Conservation (phyloP, 2,329 filamentous ascomycete genomes). For the Esteya vermicola region DNA sequence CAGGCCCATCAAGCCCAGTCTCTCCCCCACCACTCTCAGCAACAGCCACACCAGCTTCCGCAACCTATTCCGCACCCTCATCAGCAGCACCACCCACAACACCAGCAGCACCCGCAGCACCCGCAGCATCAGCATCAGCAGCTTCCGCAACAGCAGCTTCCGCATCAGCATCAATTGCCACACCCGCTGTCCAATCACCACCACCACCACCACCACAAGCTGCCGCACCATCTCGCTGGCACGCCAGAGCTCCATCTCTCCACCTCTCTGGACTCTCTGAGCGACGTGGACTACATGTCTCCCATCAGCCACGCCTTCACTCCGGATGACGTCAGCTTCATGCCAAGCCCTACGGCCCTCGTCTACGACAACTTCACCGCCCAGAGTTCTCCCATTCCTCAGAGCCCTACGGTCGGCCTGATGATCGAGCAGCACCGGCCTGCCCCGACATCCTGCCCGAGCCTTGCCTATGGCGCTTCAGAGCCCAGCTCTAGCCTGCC, state of each 20-base stretch:
- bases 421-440: conserved; percentile 37
- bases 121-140: conserved; percentile 3
- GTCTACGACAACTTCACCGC: conserved; percentile 39
- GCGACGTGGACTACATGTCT: conserved; percentile 47
- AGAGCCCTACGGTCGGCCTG: conserved; percentile 39
- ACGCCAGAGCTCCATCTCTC: conserved; percentile 31
- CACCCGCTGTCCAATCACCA: background rate
- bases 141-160: conserved; percentile 1
- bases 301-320: conserved; percentile 38
- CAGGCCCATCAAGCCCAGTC: too few relatives aligned
- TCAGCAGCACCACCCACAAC: conserved; percentile 1
- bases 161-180: background rate
- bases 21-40: too few relatives aligned
- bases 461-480: conserved; percentile 44
- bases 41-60: conserved; percentile 2
- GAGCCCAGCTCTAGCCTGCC: conserved; percentile 44
- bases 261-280: conserved; percentile 43
- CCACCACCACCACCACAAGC: conserved; percentile 8
- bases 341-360: conserved; percentile 40
- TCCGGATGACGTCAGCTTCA: conserved; percentile 40
- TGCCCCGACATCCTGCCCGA: conserved; percentile 45
- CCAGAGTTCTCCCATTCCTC: conserved; percentile 37
- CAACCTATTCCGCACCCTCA: conserved; percentile 1
- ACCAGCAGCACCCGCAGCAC: background rate
- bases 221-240: conserved; percentile 23